Evolutionary conservation across 2,329 filamentous ascomycete species (phyloP).

Genomic region (Penicillium corylophilum): DNA sequence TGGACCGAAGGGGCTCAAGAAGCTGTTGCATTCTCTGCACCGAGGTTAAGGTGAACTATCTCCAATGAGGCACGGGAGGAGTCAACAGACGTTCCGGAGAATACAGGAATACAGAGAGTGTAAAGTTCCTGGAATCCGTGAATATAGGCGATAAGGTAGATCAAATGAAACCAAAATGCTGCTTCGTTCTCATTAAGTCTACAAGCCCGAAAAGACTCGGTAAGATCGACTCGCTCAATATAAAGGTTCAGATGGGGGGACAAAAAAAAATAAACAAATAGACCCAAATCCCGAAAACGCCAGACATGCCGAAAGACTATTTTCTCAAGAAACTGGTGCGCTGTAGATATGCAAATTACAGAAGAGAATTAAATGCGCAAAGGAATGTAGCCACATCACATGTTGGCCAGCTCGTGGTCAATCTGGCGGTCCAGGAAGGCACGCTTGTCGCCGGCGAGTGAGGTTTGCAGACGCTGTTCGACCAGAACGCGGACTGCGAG

Average conservation of each 20-base stretch:
- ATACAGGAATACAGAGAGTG: too few species aligned
- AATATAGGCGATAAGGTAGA: too few species aligned
- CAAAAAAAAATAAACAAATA: slow-evolving; percentile 1
- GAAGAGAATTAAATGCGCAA: slow-evolving; percentile 3
- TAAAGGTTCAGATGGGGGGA: background rate
- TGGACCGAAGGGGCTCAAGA: slow-evolving; percentile 18
- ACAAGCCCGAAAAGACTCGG: background rate
- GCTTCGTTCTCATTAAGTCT: background rate
- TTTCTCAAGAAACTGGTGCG: slow-evolving; percentile 5
- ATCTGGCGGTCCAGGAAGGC: slow-evolving; percentile 91
- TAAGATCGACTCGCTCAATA: slow-evolving; percentile 12
- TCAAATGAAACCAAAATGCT: background rate
- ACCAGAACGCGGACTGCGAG: slow-evolving; percentile 71
- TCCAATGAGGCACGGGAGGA: background rate
- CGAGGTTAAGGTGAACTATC: background rate
- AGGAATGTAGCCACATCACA: slow-evolving; percentile 55
- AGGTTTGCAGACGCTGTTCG: slow-evolving; percentile 88
- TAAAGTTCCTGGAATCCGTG: too few species aligned
- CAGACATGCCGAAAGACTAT: slow-evolving; percentile 23
- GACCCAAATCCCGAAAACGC: slow-evolving; percentile 15
- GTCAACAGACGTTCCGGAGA: too few species aligned
- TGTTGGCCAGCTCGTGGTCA: slow-evolving; percentile 87
- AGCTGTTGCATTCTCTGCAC: slow-evolving; percentile 18
- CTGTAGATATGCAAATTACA: slow-evolving; percentile 24
- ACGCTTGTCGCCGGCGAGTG: slow-evolving; percentile 79